These are phyloP conservation scores for Dactylellina parvicollis DNA, from an alignment of 2,329 filamentous ascomycete genomes.

Conservation along the genomic window DNA sequence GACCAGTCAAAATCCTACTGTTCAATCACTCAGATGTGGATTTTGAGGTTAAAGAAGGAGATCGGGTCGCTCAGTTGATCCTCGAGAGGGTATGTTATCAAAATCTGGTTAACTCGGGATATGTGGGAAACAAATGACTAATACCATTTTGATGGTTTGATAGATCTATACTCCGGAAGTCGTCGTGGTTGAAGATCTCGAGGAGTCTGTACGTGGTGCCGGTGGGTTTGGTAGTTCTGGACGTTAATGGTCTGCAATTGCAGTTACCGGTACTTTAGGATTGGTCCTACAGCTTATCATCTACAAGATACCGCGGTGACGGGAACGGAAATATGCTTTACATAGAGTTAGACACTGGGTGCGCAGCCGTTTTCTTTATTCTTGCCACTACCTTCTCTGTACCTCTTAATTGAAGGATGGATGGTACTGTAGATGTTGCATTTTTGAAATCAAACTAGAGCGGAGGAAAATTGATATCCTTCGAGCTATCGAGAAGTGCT, in stretches of 20 bases:
- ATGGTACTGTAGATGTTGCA: too few relatives aligned
- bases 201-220: slow-evolving; percentile 87
- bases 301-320: too few relatives aligned
- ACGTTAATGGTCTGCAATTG: slow-evolving; percentile 8
- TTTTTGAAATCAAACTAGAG: too few relatives aligned
- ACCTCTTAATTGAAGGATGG: too few relatives aligned
- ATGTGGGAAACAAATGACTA: neutral
- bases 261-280: too few relatives aligned
- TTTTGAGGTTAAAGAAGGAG: slow-evolving; percentile 75
- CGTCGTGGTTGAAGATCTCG: slow-evolving; percentile 84
- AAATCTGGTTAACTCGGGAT: slow-evolving; percentile 39
- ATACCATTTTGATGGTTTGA: neutral
- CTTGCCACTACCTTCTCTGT: too few relatives aligned
- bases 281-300: too few relatives aligned
- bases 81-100: slow-evolving; percentile 81
- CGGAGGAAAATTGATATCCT: too few relatives aligned
- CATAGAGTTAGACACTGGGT: too few relatives aligned
- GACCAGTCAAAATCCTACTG: slow-evolving; percentile 90
- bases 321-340: too few relatives aligned
- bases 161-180: slow-evolving; percentile 93
- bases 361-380: too few relatives aligned
- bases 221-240: slow-evolving; percentile 94
- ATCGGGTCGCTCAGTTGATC: slow-evolving; percentile 91
- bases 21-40: slow-evolving; percentile 75
- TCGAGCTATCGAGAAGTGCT: too few relatives aligned